Base-by-base conservation (phyloP, 2,329 filamentous ascomycete species). In the Penicillium digitatum region DNA sequence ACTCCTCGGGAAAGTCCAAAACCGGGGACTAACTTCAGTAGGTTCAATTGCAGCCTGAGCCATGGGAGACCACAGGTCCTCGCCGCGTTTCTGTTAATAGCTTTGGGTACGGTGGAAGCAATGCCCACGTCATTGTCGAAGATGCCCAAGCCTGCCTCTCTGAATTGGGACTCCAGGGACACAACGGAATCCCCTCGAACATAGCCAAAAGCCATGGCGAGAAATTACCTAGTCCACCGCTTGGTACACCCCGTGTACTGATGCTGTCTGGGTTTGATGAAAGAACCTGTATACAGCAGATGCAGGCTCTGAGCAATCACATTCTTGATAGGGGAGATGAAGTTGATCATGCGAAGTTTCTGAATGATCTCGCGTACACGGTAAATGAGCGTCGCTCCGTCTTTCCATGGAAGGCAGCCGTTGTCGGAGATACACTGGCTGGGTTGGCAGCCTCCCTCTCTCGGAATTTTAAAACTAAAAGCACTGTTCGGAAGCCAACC, bases 51-150 rank as follows among this genome's bases (percentile, higher is more conserved):
- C 11, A 5, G 5, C 18, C 45, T 6, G 52, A 55, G 22, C 32
- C 34, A 11, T 61, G 59, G 57, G 32, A 50, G 16, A 42, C 48
- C 8, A 24, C 11, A 4, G 47, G 54, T 0, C 49, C 49, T 5
- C 59, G 37, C 42, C 48, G 59, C 9, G 48, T 57, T 37, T 61
- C 59, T 1, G 66, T 78, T 46, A 76, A 76, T 57, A 74, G 71
- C 6, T 79, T 78, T 52, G 78, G 77, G 2, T 78, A 76, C 24
- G 77, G 78, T 16, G 78, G 78, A 37, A 73, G 74, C 16, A 79
- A 79, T 55, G 74, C 72, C 0, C 78, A 80, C 55, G 66, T 69
- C 3, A 73, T 79, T 14, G 56, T 80, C 5, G 71, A 73, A 51
- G 63, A 67, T 39, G 45, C 60, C 5, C 18, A 35, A 3, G 50